Base-by-base conservation (phyloP, 1,139 yeast genomes). In the Hemisphaericaspora xylanilytica region DNA sequence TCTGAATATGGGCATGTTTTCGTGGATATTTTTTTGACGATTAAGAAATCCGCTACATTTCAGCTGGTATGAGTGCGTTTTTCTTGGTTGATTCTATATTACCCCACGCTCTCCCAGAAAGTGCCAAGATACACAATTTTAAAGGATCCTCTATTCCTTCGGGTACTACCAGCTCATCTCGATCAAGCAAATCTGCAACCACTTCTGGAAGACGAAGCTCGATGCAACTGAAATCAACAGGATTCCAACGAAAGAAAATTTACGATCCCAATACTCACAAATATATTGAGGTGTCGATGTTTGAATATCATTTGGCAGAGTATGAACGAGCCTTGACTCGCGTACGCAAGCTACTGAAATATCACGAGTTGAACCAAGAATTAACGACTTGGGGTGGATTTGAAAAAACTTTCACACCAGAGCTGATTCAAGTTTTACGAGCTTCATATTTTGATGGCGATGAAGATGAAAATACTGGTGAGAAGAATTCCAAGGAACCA, bases 391-490 rank as follows among this genome's bases (percentile, higher is more conserved):
- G 16, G 7, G 32, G 32, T 10, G 32, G 32, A 12, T 29, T 29
- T n/a, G 44, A 40, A 3, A 40, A 42, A 10, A 41, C 56, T 13
- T 52, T 57, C 30, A 43, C 51, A 8, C 34, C 36, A 4, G 38
- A 45, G 15, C 51, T 54, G 34, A 24, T 56, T 5, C 43, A 49
- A 9, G 38, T 52, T 26, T 47, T 59, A 36, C 45, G 62, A 26
- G 52, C 53, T 42, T 49, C 57, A 5, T 59, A 56, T 33, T 58
- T 58, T 32, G 52, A 55, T 17, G 40, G 42, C 21, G 28, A 40
- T n/a, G n/a, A n/a, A n/a, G n/a, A n/a, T n/a, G n/a, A n/a, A n/a
- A n/a, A n/a, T n/a, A n/a, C n/a, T n/a, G n/a, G n/a, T 27, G 36
- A 43, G 38, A 12, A 36, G 35, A 24, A 27, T 40, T 12, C 28